These are phyloP conservation scores for Pyrenula aspistea DNA, from an alignment of 495 filamentous ascomycete genomes.

Conservation along the genomic window DNA sequence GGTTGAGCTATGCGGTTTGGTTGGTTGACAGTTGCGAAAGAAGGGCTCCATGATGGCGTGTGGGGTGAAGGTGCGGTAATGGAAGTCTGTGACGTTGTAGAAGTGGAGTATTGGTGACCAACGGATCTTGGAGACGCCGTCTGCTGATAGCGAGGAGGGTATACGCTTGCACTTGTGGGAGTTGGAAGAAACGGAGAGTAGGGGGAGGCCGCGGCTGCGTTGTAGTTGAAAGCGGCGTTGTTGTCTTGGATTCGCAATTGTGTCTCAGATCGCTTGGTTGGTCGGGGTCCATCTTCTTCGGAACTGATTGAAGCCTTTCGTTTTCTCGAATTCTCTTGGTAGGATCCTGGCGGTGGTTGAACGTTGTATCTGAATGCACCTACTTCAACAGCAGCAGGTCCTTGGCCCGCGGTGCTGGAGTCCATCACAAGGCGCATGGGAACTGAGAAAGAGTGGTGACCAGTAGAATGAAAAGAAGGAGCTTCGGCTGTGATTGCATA, in stretches of 20 bases:
- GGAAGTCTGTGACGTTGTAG: conserved; percentile 20
- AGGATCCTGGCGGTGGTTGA: conserved; percentile 17
- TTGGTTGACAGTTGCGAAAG: conserved; percentile 18
- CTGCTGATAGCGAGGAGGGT: conserved; percentile 17
- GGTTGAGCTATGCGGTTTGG: conserved; percentile 20
- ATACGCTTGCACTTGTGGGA: conserved; percentile 22
- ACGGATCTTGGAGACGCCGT: conserved; percentile 20
- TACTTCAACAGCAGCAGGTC: conserved; percentile 50
- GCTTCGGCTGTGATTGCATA: conserved; percentile 65
- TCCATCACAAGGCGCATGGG: conserved; percentile 65
- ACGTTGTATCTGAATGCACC: conserved; percentile 65
- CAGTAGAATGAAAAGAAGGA: conserved; percentile 57
- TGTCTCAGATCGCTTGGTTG: conserved; percentile 31
- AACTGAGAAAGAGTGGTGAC: conserved; percentile 53
- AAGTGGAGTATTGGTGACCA: conserved; percentile 18
- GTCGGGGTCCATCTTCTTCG: conserved; percentile 21
- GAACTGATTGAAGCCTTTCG: conserved; percentile 39
- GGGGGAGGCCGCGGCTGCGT: conserved; percentile 13
- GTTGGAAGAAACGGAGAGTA: conserved; percentile 35
- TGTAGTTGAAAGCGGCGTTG: background rate
- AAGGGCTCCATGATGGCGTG: conserved; percentile 32
- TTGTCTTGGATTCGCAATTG: conserved; percentile 27
- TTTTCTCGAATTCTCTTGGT: conserved; percentile 28
- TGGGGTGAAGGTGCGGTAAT: conserved; percentile 30
- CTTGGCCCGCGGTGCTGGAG: conserved; percentile 42